Conservation (phyloP, 2,329 filamentous ascomycete species). For the Fusarium coffeatum region DNA sequence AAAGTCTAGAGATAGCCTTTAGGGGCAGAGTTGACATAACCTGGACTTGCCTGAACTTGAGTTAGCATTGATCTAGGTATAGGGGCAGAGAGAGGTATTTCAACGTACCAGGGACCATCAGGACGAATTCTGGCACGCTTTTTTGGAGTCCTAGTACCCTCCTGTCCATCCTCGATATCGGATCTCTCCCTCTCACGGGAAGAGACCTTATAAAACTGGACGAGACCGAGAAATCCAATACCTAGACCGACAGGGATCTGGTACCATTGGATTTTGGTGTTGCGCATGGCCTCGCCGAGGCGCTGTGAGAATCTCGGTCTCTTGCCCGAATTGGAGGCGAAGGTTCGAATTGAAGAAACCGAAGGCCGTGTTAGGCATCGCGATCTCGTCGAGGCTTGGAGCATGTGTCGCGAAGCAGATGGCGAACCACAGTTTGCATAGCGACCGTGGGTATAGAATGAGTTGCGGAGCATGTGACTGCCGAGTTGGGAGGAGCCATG, state of each 20-base stretch:
- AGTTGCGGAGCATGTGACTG: slow-evolving; percentile 49
- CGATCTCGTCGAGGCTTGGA: slow-evolving; percentile 41
- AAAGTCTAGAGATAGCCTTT: slow-evolving; percentile 88
- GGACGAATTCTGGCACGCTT: slow-evolving; percentile 75
- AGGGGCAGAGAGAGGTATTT: slow-evolving; percentile 17
- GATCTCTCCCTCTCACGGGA: slow-evolving; percentile 64
- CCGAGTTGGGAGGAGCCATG: slow-evolving; percentile 51
- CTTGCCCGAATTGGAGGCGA: slow-evolving; percentile 55
- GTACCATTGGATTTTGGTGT: slow-evolving; percentile 81
- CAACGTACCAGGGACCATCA: slow-evolving; percentile 80
- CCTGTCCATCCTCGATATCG: slow-evolving; percentile 58
- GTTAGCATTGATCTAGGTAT: slow-evolving; percentile 30
- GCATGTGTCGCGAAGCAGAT: slow-evolving; percentile 39
- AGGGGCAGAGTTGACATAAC: slow-evolving; percentile 93
- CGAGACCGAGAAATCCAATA: slow-evolving; percentile 82
- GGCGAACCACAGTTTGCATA: slow-evolving; percentile 45
- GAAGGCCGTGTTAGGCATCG: slow-evolving; percentile 43
- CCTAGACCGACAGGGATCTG: slow-evolving; percentile 89
- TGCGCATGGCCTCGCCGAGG: slow-evolving; percentile 61
- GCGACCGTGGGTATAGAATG: slow-evolving; percentile 45
- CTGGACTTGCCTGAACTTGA: slow-evolving; percentile 76
- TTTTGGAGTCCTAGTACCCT: slow-evolving; percentile 59
- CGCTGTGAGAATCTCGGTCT: slow-evolving; percentile 64
- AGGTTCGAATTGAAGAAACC: slow-evolving; percentile 46
- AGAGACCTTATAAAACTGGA: slow-evolving; percentile 84